Base-by-base conservation (phyloP, 495 filamentous ascomycete species). In the Aspergillus cavernicola region DNA sequence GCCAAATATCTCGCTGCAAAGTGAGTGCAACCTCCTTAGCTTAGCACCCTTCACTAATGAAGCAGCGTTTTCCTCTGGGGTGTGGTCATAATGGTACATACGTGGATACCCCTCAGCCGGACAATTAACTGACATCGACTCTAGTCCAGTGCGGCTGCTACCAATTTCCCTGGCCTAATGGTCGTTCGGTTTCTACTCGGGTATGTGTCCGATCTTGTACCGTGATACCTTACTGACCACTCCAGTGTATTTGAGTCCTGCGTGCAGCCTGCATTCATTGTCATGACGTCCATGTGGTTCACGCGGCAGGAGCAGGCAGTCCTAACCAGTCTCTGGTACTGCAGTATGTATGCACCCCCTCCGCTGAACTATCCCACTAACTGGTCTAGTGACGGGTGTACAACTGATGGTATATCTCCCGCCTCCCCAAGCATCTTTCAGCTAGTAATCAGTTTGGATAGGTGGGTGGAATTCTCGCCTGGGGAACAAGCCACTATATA, bases 201-300 rank as follows among this genome's bases (percentile, higher is more conserved):
- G 13, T 49, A 66, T 28, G 24, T 43, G 6, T 16, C 7, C 12
- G 1, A 10, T 28, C 28, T 29, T 38, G 12, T 13, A 38, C 35
- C 3, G 3, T 4, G 15, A 12, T 3, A 22, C 22, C 32, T 31
- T 11, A 19, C 29, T 37, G 18, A 29, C 50, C 8, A 18, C 19
- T 12, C n/a, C 23, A 45, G 35, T 24, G 6, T 15, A 13, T 64
- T 70, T 11, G 61, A 69, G 41, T 56, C 59, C 26, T 62, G 62
- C 33, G 60, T 70, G 12, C 54, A 57, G n/a, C 66, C 68, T 3
- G 53, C 58, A 9, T 62, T 66, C 50, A 61, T 65, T 32, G 49
- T 68, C 11, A 56, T 66, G 33, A 75, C 79, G 47, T 66, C 68
- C 3, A 77, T 78, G 71, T 82, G 75, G 76, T 83, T 78, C 62